Conservation (phyloP, 495 filamentous ascomycete genomes). For the Penicillium canescens region DNA sequence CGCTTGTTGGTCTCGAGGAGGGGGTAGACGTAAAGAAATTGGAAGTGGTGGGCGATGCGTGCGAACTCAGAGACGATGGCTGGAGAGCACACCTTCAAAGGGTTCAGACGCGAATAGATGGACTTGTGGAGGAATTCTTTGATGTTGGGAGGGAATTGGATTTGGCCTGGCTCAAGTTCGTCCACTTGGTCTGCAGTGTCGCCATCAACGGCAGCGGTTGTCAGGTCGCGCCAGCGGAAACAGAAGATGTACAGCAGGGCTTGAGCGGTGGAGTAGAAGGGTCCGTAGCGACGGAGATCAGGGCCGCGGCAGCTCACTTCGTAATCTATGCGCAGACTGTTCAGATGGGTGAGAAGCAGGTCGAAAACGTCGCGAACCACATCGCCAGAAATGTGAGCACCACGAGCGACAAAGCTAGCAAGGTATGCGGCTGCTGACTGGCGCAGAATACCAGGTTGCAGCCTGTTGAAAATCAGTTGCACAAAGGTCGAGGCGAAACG, state of each 20-base stretch:
- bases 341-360: conserved; percentile 71
- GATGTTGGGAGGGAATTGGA: conserved; percentile 71
- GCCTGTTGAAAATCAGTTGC: conserved; percentile 62
- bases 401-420: conserved; percentile 88
- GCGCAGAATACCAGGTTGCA: conserved; percentile 64
- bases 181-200: conserved; percentile 52
- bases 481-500: conserved; percentile 79
- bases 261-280: conserved; percentile 88
- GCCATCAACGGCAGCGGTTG: conserved; percentile 53
- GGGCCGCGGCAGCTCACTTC: conserved; percentile 74
- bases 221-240: conserved; percentile 93
- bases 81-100: conserved; percentile 93
- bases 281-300: conserved; percentile 76
- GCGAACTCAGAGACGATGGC: conserved; percentile 90
- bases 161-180: conserved; percentile 59
- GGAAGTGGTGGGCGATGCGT: conserved; percentile 76
- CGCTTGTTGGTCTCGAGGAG: conserved; percentile 92
- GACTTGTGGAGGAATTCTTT: conserved; percentile 69
- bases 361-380: conserved; percentile 77
- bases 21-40: conserved; percentile 83
- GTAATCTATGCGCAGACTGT: conserved; percentile 61
- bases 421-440: conserved; percentile 90
- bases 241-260: conserved; percentile 94
- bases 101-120: conserved; percentile 87
- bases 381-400: conserved; percentile 71